A percentile compares a stretch with the other conserved stretches of the same genome.
Conservation (phyloP, 768 basidiomycete species). For the Pisolithus sp. region DNA sequence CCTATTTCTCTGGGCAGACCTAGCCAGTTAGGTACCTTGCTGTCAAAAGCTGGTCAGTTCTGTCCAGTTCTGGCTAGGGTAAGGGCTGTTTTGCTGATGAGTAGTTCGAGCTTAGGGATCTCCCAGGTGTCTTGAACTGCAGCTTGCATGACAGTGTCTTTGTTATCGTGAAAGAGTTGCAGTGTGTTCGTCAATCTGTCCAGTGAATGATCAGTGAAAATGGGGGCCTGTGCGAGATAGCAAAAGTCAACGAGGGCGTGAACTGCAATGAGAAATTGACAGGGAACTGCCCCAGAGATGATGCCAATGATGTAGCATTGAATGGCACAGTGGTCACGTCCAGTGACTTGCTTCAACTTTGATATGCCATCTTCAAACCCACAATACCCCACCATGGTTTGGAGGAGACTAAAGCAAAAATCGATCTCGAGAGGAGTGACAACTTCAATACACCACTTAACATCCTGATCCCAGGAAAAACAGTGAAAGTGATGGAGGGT, state of each 20-base stretch:
- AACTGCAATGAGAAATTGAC: conserved; percentile 26
- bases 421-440: no score
- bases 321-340: conserved; percentile 32
- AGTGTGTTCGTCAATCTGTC: conserved; percentile 16
- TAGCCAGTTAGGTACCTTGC: no score
- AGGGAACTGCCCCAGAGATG: conserved; percentile 28
- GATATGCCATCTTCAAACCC: conserved; percentile 33
- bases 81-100: no score
- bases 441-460: no score
- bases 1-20: no score
- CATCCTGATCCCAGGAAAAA: no score
- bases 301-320: conserved; percentile 27
- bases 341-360: conserved; percentile 35
- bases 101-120: conserved; percentile 38
- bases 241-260: conserved; percentile 33
- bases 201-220: conserved; percentile 18
- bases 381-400: background rate
- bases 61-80: no score
- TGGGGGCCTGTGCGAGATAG: conserved; percentile 28
- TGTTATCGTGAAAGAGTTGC: conserved; percentile 27
- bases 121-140: conserved; percentile 27
- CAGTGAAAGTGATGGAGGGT: no score
- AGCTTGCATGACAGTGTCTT: conserved; percentile 26
- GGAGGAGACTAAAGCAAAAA: no score
- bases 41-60: no score